A percentile compares a stretch with the other conserved stretches of the same genome.
Conservation (phyloP, 306 rosid genomes). For the Quercus glauca region DNA sequence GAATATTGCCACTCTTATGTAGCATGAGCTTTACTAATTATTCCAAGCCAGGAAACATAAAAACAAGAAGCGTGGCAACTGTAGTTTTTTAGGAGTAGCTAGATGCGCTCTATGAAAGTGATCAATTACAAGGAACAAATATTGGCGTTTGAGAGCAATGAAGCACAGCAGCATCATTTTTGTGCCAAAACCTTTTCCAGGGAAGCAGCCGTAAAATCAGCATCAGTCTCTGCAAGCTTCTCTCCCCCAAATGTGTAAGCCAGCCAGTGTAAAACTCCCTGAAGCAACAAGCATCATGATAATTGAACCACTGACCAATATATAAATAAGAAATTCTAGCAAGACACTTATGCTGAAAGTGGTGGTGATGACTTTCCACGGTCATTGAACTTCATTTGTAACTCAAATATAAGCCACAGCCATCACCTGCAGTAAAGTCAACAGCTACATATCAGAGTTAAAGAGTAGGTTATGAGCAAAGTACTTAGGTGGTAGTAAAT, state of each 20-base stretch:
- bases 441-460: slow-evolving; percentile 54
- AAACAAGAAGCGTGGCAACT: slow-evolving; percentile 51
- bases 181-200: slow-evolving; percentile 65
- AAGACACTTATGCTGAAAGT: slow-evolving; percentile 69
- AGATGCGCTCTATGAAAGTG: too few species aligned
- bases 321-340: slow-evolving; percentile 18
- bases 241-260: slow-evolving; percentile 96
- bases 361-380: slow-evolving; percentile 86
- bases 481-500: background rate
- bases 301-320: slow-evolving; percentile 24
- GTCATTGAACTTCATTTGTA: slow-evolving; percentile 88
- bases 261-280: slow-evolving; percentile 96
- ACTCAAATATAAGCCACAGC: slow-evolving; percentile 84
- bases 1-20: background rate
- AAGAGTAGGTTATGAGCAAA: slow-evolving; percentile 15
- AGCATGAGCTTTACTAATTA: background rate
- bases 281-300: slow-evolving; percentile 38
- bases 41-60: background rate
- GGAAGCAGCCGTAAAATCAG: slow-evolving; percentile 67
- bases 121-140: slow-evolving; percentile 13
- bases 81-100: too few species aligned
- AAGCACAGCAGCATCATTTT: slow-evolving; percentile 86
- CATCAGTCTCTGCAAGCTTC: slow-evolving; percentile 57
- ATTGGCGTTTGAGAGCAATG: slow-evolving; percentile 37
- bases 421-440: slow-evolving; percentile 78